Conservation (phyloP, 257 asterid species). For the Echium plantagineum region DNA sequence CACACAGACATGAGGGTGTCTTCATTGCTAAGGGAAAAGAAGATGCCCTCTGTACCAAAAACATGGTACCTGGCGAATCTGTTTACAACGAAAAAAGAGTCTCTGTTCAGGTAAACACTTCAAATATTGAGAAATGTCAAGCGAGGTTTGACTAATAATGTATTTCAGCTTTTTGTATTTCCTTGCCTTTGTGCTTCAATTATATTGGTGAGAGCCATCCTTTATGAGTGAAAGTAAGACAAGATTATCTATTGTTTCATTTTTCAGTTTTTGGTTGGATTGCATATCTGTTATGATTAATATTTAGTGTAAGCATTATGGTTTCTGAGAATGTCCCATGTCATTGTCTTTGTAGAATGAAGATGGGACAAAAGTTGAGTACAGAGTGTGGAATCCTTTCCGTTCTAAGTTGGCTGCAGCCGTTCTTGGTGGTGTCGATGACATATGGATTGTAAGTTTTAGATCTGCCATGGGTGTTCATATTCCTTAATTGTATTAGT, state of each 20-base stretch:
- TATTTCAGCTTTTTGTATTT: too few relatives aligned
- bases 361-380: conserved; percentile 72
- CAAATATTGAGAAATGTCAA: too few relatives aligned
- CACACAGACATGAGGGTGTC: conserved; percentile 84
- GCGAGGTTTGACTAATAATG: too few relatives aligned
- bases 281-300: too few relatives aligned
- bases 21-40: conserved; percentile 90
- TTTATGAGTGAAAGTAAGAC: too few relatives aligned
- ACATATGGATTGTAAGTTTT: conserved; percentile 83
- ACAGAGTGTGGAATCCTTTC: conserved; percentile 97
- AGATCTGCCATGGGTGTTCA: too few relatives aligned
- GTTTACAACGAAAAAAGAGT: conserved; percentile 84
- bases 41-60: conserved; percentile 86
- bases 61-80: conserved; percentile 86
- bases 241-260: too few relatives aligned
- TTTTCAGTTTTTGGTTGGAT: too few relatives aligned
- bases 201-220: too few relatives aligned
- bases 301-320: too few relatives aligned
- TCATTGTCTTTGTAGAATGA: conserved; percentile 34
- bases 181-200: too few relatives aligned
- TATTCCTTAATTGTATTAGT: not conserved
- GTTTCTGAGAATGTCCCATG: not conserved
- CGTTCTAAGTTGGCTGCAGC: conserved; percentile 97
- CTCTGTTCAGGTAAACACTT: conserved; percentile 93
- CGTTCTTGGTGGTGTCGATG: conserved; percentile 85